A percentile compares a stretch with the other conserved stretches of the same genome.
Conservation (phyloP, 2,329 filamentous ascomycete genomes). For the Pseudomassariella vexata region DNA sequence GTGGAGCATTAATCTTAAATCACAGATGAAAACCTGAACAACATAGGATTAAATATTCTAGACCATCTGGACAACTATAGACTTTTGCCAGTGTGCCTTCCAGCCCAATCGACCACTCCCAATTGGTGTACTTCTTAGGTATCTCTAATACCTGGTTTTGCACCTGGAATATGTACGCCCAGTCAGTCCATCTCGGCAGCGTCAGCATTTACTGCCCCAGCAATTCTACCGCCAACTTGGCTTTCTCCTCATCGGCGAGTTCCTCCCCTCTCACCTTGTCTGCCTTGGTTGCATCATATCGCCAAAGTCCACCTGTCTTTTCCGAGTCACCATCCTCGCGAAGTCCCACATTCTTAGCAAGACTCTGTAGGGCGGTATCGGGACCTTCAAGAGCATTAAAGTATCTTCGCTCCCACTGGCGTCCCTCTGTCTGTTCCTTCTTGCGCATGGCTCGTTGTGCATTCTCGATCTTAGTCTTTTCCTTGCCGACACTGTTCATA, state of each 20-base stretch:
- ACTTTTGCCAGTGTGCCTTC: too few species aligned
- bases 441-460: constrained; percentile 70
- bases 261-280: constrained; percentile 32
- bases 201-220: constrained; percentile 25
- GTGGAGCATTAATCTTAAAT: too few species aligned
- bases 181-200: too few species aligned
- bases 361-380: constrained; percentile 37
- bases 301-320: constrained; percentile 57
- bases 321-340: constrained; percentile 47
- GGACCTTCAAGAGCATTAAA: constrained; percentile 51
- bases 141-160: too few species aligned
- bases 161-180: too few species aligned
- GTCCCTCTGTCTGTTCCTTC: constrained; percentile 47
- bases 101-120: too few species aligned
- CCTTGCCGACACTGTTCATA: constrained; percentile 62
- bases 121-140: too few species aligned
- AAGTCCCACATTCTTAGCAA: constrained; percentile 42
- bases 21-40: too few species aligned
- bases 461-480: constrained; percentile 79
- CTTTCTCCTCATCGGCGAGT: constrained; percentile 30
- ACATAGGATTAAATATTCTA: too few species aligned
- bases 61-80: too few species aligned
- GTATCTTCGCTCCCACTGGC: constrained; percentile 77
- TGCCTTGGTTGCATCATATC: constrained; percentile 43
- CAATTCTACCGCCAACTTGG: constrained; percentile 25